Evolutionary conservation across 1,284 basidiomycete genomes (phyloP), one percentile per base, ranked within the genome.

Genomic region (Irpex sp.): DNA sequence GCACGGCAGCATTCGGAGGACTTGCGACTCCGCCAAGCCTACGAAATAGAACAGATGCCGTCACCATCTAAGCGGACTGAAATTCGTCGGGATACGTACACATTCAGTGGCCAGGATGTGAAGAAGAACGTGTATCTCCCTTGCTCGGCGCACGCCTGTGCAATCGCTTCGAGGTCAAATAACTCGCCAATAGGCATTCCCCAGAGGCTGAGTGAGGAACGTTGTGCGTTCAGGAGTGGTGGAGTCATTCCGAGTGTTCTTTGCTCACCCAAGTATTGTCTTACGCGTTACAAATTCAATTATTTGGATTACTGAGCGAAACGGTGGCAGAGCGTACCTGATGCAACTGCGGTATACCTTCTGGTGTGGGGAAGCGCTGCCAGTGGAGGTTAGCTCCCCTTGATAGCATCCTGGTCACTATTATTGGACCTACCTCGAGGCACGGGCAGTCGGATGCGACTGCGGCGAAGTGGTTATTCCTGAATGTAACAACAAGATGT

Each of bases 391-490:
- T 5, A 4, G 8, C 6, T 19, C 13, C 9, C 8, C 17, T 8
- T 19, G 17, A 17, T 51, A 9, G 17, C 8, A 15, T 51, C 49
- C 9, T 7, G 49, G 17, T 19, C 11, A 51, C 3, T 17, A 51
- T 13, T 9, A 51, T 13, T 9, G 1, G 21, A 51, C 17, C 13
- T 26, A 87, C 88, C 82, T 90, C 89, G 57, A 92, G 74, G 2
- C 87, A 76, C 15, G 90, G 90, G 67, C 87, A 84, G 74, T 92
- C 89, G 26, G 87, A 88, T 2, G 88, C 89, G 46, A 90, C 72
- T 3, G 89, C 88, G 0, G 89, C 86, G 71, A 92, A 90, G 71
- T 92, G 89, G 69, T 90, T 88, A 74, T 92, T 81, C 90, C 89
- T 90, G 62, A 60, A 51, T 2, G 4, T 13, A 2, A 17, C 17